Evolutionary conservation across 495 filamentous ascomycete genomes (phyloP), one percentile per base, ranked within the genome.

Genomic region (Penicillium samsonianum): DNA sequence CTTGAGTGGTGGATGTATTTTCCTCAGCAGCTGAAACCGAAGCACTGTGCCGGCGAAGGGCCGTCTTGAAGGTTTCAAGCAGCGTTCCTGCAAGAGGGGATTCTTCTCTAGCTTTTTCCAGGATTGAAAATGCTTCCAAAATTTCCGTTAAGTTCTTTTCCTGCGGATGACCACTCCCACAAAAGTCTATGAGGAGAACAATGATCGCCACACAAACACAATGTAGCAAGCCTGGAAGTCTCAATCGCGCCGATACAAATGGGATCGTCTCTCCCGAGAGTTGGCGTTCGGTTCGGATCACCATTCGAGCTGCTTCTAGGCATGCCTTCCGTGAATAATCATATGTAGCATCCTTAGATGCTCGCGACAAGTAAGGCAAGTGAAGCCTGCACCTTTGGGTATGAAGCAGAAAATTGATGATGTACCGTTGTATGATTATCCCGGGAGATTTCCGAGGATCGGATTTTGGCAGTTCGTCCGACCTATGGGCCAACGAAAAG

Each of bases 331-430:
- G 63, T 3, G 73, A 79, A 25, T 63, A 69, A 8, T 54, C 53
- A 25, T 73, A 73, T 4, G 62, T 43, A 0, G 63, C 44, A 26
- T 75, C 67, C 9, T 51, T 58, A 25, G 49, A 62, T 1, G 57
- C 63, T 26, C 53, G 65, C 12, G 68, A 65, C 23, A 76, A 53
- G 41, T 70, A 76, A 5, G 72, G 70, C 23, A 77, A 57, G 51
- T 79, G 75, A 9, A 78, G 50, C 50, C 69, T 77, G 57, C 76
- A 79, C 35, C 72, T 70, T 38, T 71, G 70, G 0, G 70, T 58
- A 47, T 78, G 53, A 10, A 72, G 23, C 1, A 79, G 35, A 2
- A 65, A 73, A 45, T 71, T 64, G 10, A 75, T 33, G 20, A 71
- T 69, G 31, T 73, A 73, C 26, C 67, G 63, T 52, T 78, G 75